Conservation (phyloP, 1,284 basidiomycete genomes). For the Termitomyces sp. region DNA sequence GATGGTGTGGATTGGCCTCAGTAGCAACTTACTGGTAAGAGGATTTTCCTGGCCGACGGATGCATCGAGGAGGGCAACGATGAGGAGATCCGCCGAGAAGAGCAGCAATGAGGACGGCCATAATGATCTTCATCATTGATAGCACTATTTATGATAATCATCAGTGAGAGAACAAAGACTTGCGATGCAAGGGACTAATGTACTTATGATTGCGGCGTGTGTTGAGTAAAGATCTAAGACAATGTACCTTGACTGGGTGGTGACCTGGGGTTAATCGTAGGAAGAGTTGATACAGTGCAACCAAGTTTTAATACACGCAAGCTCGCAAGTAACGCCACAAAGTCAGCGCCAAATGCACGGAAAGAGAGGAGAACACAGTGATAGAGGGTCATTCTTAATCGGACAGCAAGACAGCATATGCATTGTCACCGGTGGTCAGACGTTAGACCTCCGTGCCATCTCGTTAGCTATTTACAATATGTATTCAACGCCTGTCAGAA, state of each 20-base stretch:
- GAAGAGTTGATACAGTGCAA: background rate
- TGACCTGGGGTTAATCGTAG: background rate
- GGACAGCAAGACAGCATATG: background rate
- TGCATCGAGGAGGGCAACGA: background rate
- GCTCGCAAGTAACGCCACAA: background rate
- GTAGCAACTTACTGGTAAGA: too few relatives aligned
- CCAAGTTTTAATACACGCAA: background rate
- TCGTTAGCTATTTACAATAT: too few relatives aligned
- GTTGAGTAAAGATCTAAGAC: too few relatives aligned
- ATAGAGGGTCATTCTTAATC: background rate
- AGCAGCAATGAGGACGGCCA: background rate
- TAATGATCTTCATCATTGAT: background rate
- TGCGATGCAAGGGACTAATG: background rate
- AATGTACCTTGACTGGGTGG: background rate
- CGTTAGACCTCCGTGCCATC: background rate
- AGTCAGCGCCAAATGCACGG: background rate
- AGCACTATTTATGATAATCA: background rate
- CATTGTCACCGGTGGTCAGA: too few relatives aligned
- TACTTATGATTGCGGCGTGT: background rate
- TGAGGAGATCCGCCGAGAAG: background rate
- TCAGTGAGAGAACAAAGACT: background rate
- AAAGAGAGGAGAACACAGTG: background rate
- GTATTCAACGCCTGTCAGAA: too few relatives aligned
- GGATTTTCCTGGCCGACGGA: background rate
- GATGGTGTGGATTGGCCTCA: background rate